These are phyloP conservation scores for Rhodofomes roseus DNA, from an alignment of 1,284 basidiomycete species.

Conservation along the genomic window DNA sequence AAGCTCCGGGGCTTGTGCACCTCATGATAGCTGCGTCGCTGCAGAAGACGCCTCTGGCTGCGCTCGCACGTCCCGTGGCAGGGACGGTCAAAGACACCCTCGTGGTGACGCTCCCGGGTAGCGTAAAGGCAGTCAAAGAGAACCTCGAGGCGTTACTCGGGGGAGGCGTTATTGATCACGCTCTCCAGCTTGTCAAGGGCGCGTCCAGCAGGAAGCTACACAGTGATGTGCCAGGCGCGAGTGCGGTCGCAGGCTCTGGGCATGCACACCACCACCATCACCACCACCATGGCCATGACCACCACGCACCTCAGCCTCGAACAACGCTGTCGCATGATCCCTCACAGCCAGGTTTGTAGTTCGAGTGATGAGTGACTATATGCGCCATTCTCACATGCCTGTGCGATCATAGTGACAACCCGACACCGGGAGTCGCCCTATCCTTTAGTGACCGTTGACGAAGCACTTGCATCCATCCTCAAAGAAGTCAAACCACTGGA, in stretches of 20 bases:
- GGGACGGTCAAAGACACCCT: conserved; percentile 69
- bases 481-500: conserved; percentile 43
- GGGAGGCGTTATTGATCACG: conserved; percentile 60
- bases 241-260: conserved; percentile 22
- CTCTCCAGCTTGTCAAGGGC: conserved; percentile 72
- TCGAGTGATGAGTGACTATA: not conserved
- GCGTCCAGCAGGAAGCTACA: conserved; percentile 66
- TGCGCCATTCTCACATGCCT: conserved; percentile 5
- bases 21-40: conserved; percentile 69
- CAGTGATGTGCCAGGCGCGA: conserved; percentile 7
- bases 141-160: conserved; percentile 63
- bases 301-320: conserved; percentile 46
- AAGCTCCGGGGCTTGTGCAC: conserved; percentile 78
- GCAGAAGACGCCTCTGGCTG: conserved; percentile 74
- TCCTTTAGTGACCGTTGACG: conserved; percentile 62
- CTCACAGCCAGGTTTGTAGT: conserved; percentile 50
- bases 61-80: conserved; percentile 77
- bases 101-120: conserved; percentile 80
- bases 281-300: conserved; percentile 41
- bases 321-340: conserved; percentile 67
- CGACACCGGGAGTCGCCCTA: conserved; percentile 77
- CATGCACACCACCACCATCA: conserved; percentile 37
- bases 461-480: conserved; percentile 59
- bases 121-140: conserved; percentile 80
- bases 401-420: conserved; percentile 43